These are phyloP conservation scores for Mallotus japonicus DNA, from an alignment of 441 rosid species.

Conservation along the genomic window DNA sequence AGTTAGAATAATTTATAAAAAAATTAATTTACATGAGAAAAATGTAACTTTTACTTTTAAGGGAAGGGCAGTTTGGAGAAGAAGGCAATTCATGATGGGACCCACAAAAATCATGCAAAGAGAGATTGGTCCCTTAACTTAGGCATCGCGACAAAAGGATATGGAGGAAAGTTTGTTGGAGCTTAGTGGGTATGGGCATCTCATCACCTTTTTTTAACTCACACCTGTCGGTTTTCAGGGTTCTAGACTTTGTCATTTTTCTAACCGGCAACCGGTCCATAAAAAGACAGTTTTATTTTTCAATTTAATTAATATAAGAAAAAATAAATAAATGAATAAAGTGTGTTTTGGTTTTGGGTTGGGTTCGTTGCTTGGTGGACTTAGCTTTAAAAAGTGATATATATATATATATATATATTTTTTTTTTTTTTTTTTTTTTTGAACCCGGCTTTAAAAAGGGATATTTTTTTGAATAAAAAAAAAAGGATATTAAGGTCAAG, in stretches of 20 bases:
- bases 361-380: conserved; percentile 30
- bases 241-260: too few species aligned
- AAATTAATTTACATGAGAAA: too few species aligned
- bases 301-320: neutral
- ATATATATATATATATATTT: too few species aligned
- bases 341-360: neutral
- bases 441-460: too few species aligned
- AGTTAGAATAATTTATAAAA: too few species aligned
- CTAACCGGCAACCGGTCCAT: conserved; percentile 8
- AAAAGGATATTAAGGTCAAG: too few species aligned
- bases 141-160: conserved; percentile 21
- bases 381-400: conserved; percentile 9
- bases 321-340: neutral
- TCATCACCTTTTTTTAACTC: neutral
- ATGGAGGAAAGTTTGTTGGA: neutral
- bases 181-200: neutral
- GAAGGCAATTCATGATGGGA: neutral
- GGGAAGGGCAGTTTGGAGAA: too few species aligned
- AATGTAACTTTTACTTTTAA: too few species aligned
- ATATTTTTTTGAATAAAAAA: too few species aligned
- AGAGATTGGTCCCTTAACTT: neutral
- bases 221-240: conserved; percentile 19
- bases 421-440: too few species aligned
- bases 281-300: neutral
- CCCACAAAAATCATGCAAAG: conserved; percentile 12